These are phyloP conservation scores for Zygosaccharomyces kombuchaensis DNA, from an alignment of 805 yeast genomes.

Conservation along the genomic window DNA sequence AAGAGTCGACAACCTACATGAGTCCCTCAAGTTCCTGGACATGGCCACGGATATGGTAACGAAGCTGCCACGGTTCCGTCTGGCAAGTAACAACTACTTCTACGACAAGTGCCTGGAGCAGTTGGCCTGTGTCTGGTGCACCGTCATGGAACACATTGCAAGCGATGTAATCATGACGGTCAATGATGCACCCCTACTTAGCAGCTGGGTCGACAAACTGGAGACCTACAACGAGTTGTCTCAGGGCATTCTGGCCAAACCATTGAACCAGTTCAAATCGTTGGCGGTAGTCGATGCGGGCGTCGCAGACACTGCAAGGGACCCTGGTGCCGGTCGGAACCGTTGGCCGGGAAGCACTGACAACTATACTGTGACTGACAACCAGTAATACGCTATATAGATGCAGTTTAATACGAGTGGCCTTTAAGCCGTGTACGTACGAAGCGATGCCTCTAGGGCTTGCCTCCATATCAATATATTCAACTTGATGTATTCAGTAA, in stretches of 20 bases:
- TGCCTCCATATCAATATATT: background rate
- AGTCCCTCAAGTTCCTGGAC: constrained; percentile 30
- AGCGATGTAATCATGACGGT: constrained; percentile 20
- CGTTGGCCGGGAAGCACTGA: constrained; percentile 4
- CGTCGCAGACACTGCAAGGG: background rate
- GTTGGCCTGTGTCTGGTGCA: constrained; percentile 32
- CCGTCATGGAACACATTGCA: constrained; percentile 28
- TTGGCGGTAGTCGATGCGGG: constrained; percentile 13
- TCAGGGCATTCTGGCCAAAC: constrained; percentile 24
- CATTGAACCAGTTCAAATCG: constrained; percentile 26
- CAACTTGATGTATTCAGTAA: background rate
- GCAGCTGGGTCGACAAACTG: constrained; percentile 23
- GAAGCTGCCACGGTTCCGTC: constrained; percentile 31
- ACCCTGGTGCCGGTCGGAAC: background rate
- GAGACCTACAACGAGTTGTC: constrained; percentile 24
- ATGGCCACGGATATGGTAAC: constrained; percentile 28
- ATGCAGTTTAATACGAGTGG: background rate
- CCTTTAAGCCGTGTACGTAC: background rate
- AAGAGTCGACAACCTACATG: constrained; percentile 24
- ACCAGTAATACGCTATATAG: constrained; percentile 2
- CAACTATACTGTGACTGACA: constrained; percentile 3
- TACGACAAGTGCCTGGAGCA: constrained; percentile 36
- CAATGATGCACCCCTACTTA: constrained; percentile 16
- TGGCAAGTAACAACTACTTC: constrained; percentile 35
- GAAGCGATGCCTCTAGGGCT: background rate